A percentile compares a stretch with the other conserved stretches of the same genome.
phyloP scores from a whole-genome alignment of 2,329 filamentous ascomycete species.

The Neurospora sp. region DNA sequence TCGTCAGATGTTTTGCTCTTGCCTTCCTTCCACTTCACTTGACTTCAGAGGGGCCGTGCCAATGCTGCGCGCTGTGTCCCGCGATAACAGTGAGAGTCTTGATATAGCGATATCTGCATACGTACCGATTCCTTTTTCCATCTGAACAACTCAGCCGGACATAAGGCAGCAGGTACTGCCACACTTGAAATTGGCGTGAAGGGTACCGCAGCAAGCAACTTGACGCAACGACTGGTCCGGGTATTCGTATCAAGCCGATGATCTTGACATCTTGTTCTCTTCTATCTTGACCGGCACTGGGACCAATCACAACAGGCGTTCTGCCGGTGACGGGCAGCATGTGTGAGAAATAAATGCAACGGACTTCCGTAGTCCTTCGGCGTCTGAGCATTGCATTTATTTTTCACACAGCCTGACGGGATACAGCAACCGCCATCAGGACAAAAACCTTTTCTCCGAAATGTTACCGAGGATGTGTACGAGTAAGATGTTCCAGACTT shows the following conservation, averaged over 20 bases:
- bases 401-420: background rate
- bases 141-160: background rate
- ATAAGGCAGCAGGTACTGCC: background rate
- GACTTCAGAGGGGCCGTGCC: background rate
- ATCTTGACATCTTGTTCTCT: background rate
- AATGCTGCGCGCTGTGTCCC: background rate
- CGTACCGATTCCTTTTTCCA: background rate
- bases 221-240: background rate
- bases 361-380: too few relatives aligned
- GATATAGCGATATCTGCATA: background rate
- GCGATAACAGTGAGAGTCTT: background rate
- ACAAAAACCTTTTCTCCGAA: background rate
- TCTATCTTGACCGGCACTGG: background rate
- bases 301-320: background rate
- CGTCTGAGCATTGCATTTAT: too few relatives aligned
- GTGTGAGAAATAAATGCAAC: too few relatives aligned
- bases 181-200: background rate
- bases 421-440: background rate
- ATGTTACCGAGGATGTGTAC: background rate
- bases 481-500: background rate
- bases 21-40: background rate
- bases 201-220: background rate
- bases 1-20: background rate
- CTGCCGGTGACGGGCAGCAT: background rate
- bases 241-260: slow-evolving; percentile 6